A percentile compares a stretch with the other conserved stretches of the same genome.
These are phyloP conservation scores for Picea abies DNA, from an alignment of 83 land plant species.

Conservation along the genomic window DNA sequence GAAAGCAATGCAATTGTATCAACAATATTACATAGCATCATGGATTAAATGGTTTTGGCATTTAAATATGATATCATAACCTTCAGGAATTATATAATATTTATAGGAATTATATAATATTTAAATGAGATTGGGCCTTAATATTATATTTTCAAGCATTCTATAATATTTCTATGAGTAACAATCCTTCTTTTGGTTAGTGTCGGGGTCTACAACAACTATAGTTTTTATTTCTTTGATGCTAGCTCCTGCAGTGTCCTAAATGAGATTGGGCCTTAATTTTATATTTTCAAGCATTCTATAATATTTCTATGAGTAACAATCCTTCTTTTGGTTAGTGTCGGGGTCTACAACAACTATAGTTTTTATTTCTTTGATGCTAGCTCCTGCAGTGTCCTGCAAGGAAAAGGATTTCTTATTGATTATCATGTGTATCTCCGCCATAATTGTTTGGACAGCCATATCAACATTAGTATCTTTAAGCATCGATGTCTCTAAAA, in stretches of 20 bases:
- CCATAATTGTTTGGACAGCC: slow-evolving; percentile 58
- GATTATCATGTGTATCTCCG: slow-evolving; percentile 54
- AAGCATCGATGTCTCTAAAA: slow-evolving; percentile 63
- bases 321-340: slow-evolving; percentile 33
- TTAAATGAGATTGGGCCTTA: too few relatives aligned
- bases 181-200: slow-evolving; percentile 38
- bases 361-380: slow-evolving; percentile 50
- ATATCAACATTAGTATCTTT: slow-evolving; percentile 61
- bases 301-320: slow-evolving; percentile 33
- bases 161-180: slow-evolving; percentile 26
- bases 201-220: slow-evolving; percentile 26
- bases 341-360: slow-evolving; percentile 31
- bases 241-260: too few relatives aligned
- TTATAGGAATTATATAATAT: too few relatives aligned
- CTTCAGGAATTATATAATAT: too few relatives aligned
- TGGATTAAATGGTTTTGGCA: too few relatives aligned
- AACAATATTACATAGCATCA: too few relatives aligned
- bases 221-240: slow-evolving; percentile 53
- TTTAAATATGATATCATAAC: too few relatives aligned
- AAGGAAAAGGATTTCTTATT: slow-evolving; percentile 52
- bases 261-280: too few relatives aligned
- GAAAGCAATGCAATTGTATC: too few relatives aligned
- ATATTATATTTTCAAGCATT: too few relatives aligned
- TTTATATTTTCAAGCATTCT: too few relatives aligned
- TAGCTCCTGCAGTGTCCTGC: slow-evolving; percentile 35